phyloP scores from a whole-genome alignment of 768 basidiomycete species.

The Agrocybe pediades region DNA sequence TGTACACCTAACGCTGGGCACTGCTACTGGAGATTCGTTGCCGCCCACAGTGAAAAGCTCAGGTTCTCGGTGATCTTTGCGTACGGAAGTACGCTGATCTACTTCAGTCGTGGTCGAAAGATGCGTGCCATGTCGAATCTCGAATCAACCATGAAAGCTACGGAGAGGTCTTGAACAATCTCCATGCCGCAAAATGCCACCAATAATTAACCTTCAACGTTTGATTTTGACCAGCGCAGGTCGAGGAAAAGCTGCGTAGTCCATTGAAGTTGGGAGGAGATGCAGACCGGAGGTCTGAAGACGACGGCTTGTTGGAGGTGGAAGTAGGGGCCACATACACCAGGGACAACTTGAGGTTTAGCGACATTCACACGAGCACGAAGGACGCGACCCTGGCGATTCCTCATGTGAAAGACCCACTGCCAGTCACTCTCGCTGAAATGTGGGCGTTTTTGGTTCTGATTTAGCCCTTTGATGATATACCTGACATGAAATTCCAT shows the following conservation, averaged over 20 bases:
- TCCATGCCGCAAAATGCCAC: too few species aligned
- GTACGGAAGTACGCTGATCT: neutral
- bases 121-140: too few species aligned
- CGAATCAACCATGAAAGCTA: too few species aligned
- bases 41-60: slow-evolving; percentile 12
- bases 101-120: too few species aligned
- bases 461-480: neutral
- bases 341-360: slow-evolving; percentile 11
- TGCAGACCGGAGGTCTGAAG: neutral
- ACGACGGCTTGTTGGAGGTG: too few species aligned
- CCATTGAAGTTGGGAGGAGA: too few species aligned
- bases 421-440: slow-evolving; percentile 68
- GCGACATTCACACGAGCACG: slow-evolving; percentile 10
- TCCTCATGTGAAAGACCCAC: slow-evolving; percentile 27
- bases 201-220: too few species aligned
- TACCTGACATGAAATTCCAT: neutral
- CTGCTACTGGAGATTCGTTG: slow-evolving; percentile 18
- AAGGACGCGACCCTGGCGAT: slow-evolving; percentile 24
- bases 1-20: slow-evolving; percentile 48
- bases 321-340: slow-evolving; percentile 3
- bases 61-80: slow-evolving; percentile 8
- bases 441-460: slow-evolving; percentile 53
- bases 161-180: too few species aligned
- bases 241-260: too few species aligned
- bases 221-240: too few species aligned